phyloP scores from a whole-genome alignment of 2,329 filamentous ascomycete genomes.

The Colletotrichum nymphaeae region DNA sequence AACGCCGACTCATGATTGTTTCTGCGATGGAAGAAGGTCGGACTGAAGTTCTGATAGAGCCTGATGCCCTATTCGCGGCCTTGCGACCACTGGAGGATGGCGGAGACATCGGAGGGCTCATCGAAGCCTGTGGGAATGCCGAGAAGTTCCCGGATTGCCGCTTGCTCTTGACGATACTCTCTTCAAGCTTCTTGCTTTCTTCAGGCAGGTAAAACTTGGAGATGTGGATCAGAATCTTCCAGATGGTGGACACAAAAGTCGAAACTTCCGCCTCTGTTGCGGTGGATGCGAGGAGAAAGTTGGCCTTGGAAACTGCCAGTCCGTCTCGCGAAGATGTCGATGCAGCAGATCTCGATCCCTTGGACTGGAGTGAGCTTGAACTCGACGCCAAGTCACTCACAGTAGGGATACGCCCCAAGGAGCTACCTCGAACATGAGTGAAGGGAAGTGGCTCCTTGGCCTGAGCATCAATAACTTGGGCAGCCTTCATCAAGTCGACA shows the following conservation, averaged over 20 bases:
- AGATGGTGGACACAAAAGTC: conserved; percentile 64
- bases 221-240: conserved; percentile 58
- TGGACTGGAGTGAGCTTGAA: conserved; percentile 21
- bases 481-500: conserved; percentile 66
- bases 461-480: conserved; percentile 63
- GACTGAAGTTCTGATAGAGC: conserved; percentile 32
- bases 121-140: conserved; percentile 41
- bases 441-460: conserved; percentile 51
- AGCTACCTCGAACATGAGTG: conserved; percentile 51
- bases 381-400: conserved; percentile 10
- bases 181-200: conserved; percentile 32
- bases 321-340: conserved; percentile 33
- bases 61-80: background rate
- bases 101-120: conserved; percentile 32
- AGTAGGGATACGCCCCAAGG: conserved; percentile 41
- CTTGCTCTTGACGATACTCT: background rate
- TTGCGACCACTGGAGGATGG: conserved; percentile 10
- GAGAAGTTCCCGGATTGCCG: conserved; percentile 42
- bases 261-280: conserved; percentile 66
- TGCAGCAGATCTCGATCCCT: conserved; percentile 1
- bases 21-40: conserved; percentile 48
- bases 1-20: conserved; percentile 46
- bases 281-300: conserved; percentile 67
- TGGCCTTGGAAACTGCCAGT: conserved; percentile 60
- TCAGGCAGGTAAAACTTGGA: conserved; percentile 60